These are phyloP conservation scores for Cryptosporidium sp. DNA, from an alignment of 169 alveolate genomes.

Conservation along the genomic window DNA sequence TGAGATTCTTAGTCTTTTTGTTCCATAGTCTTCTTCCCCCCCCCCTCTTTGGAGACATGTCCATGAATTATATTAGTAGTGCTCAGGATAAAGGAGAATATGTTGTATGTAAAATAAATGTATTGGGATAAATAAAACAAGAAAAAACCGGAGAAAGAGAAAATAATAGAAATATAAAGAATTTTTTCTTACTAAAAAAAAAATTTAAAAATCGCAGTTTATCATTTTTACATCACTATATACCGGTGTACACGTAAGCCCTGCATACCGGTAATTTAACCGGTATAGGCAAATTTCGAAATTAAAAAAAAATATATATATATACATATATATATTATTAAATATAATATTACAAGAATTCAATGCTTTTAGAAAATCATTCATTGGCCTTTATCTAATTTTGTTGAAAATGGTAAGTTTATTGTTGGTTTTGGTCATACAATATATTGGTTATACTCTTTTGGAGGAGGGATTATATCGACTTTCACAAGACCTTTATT, in stretches of 20 bases:
- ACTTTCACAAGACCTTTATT: too few species aligned
- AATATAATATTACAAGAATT: too few species aligned
- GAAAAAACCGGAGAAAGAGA: background rate
- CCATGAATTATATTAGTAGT: background rate
- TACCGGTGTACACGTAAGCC: constrained; percentile 1
- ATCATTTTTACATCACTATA: background rate
- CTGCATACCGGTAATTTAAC: background rate
- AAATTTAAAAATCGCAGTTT: background rate
- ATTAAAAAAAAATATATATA: background rate
- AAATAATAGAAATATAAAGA: background rate
- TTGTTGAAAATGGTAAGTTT: constrained; percentile 25
- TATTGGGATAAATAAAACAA: background rate
- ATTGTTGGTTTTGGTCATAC: background rate
- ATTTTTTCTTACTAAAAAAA: background rate
- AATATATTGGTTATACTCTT: background rate
- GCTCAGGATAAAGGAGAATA: background rate
- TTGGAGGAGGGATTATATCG: background rate
- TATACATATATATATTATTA: too few species aligned
- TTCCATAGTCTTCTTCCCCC: background rate
- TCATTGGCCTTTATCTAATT: background rate
- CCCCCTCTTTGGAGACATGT: constrained; percentile 22
- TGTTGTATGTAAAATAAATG: too few species aligned
- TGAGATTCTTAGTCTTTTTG: background rate
- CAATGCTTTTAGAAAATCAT: background rate
- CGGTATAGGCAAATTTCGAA: constrained; percentile 1